A percentile compares a stretch with the other conserved stretches of the same genome.
phyloP scores from a whole-genome alignment of 192 early-diverging fungal species.

The Radiomyces spectabilis region DNA sequence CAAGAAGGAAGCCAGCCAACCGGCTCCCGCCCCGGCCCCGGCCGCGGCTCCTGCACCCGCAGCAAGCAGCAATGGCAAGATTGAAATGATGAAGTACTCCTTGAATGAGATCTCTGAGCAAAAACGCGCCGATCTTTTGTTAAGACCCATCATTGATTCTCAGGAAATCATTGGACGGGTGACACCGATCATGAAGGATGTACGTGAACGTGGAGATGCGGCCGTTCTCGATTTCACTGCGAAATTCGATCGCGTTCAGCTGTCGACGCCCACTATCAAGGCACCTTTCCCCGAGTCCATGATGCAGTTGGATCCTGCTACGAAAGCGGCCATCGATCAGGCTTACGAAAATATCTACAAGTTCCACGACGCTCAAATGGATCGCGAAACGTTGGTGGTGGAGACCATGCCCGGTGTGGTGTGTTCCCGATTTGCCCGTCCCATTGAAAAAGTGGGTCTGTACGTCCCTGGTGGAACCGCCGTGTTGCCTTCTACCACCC shows the following conservation, averaged over 20 bases:
- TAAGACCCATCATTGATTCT: constrained; percentile 90
- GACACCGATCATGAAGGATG: constrained; percentile 82
- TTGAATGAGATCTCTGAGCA: constrained; percentile 36
- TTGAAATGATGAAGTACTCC: constrained; percentile 69
- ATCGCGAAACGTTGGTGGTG: constrained; percentile 58
- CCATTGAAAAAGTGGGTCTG: constrained; percentile 94
- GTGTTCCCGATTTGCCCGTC: constrained; percentile 89
- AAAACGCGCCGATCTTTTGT: constrained; percentile 58
- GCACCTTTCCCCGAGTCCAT: constrained; percentile 73
- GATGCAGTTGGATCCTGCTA: constrained; percentile 49
- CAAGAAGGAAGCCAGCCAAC: constrained; percentile 4
- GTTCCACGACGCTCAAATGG: constrained; percentile 93
- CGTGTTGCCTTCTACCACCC: constrained; percentile 87
- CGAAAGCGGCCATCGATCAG: constrained; percentile 83
- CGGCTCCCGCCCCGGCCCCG: constrained; percentile 7
- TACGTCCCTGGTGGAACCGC: constrained; percentile 99
- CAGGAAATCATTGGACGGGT: constrained; percentile 82
- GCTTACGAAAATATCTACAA: constrained; percentile 88
- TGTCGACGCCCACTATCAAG: constrained; percentile 63
- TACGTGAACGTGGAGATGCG: constrained; percentile 75
- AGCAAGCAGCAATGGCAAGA: constrained; percentile 40
- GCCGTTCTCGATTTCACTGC: constrained; percentile 78
- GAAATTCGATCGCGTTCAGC: constrained; percentile 84
- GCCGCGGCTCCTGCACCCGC: constrained; percentile 24
- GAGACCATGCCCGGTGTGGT: constrained; percentile 97